Evolutionary conservation across 2,329 filamentous ascomycete genomes (phyloP), one percentile per base, ranked within the genome.

Genomic region (Alternaria burnsii): DNA sequence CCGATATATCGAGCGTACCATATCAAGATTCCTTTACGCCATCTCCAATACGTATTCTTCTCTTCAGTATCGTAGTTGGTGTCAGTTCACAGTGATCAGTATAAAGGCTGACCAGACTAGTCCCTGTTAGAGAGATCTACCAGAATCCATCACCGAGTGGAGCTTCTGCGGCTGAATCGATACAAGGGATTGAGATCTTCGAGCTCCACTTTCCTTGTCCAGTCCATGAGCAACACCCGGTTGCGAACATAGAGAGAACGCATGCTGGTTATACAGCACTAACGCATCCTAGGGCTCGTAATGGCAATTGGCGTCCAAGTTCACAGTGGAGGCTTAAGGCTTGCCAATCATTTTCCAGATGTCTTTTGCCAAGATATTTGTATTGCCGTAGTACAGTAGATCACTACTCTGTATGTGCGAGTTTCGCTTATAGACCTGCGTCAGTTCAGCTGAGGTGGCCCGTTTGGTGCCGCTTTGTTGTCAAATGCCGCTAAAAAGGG

Each of bases 131-230:
- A 50, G 20, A 50, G 46, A 50, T 50, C 32, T 50, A 3, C 20
- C 32, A 24, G 10, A 5, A 36, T 50, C 9, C 20, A 36, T 48
- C 18, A 30, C 30, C 9, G 18, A 48, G 46, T 36, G 46, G 32
- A 20, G 46, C 46, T 50, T 50, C 3, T 50, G 46, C 46, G 46
- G 32, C 46, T 50, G 20, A 50, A 50, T 50, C 46, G 32, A n/a
- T 14, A 50, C 20, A 50, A 24, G 46, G 20, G 8, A 26, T 50
- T 24, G 46, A 16, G 30, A 50, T 38, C 46, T 36, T 50, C 32
- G 20, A 50, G 32, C 34, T 8, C 46, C 46, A 50, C 16, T 50
- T 34, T 14, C 5, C 46, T 36, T 20, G 2, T 26, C 20, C 20
- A 38, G 16, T 50, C 20, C 30, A 36, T 38, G 5, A 36, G 32